phyloP scores from a whole-genome alignment of 495 filamentous ascomycete species.

The Cercophora samala region DNA sequence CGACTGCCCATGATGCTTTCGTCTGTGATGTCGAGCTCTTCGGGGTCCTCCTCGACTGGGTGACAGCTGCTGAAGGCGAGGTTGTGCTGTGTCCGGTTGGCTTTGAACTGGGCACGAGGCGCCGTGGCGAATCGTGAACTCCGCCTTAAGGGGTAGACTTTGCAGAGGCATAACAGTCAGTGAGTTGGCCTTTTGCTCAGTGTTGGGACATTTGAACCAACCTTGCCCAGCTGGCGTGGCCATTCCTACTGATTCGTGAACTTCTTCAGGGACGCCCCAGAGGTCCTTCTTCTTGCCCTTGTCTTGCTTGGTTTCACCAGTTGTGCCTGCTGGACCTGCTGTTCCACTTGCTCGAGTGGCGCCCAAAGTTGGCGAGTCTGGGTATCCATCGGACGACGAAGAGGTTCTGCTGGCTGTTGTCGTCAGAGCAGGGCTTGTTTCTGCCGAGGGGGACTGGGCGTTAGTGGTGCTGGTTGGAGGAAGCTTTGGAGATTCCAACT shows the following conservation, averaged over 20 bases:
- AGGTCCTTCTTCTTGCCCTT: neutral
- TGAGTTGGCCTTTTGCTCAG: neutral
- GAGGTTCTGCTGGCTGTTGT: neutral
- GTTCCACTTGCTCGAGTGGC: neutral
- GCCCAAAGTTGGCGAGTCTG: conserved; percentile 9
- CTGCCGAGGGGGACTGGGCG: neutral
- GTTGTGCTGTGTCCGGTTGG: neutral
- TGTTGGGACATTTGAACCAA: neutral
- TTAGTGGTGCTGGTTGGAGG: neutral
- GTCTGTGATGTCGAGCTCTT: neutral
- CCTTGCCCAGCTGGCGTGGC: neutral
- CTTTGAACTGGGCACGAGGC: neutral
- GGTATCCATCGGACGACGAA: conserved; percentile 6
- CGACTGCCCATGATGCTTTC: neutral
- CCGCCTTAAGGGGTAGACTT: neutral
- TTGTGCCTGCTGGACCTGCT: neutral
- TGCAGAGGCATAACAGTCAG: neutral
- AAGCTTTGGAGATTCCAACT: neutral
- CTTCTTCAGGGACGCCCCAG: neutral
- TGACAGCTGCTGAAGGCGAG: neutral
- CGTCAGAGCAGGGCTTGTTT: neutral
- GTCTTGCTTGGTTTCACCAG: neutral
- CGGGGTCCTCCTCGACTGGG: neutral
- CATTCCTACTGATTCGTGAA: neutral
- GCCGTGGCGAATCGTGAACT: neutral